A percentile compares a stretch with the other conserved stretches of the same genome.
phyloP scores from a whole-genome alignment of 2,329 filamentous ascomycete genomes.

The Phaeomoniella chlamydospora region DNA sequence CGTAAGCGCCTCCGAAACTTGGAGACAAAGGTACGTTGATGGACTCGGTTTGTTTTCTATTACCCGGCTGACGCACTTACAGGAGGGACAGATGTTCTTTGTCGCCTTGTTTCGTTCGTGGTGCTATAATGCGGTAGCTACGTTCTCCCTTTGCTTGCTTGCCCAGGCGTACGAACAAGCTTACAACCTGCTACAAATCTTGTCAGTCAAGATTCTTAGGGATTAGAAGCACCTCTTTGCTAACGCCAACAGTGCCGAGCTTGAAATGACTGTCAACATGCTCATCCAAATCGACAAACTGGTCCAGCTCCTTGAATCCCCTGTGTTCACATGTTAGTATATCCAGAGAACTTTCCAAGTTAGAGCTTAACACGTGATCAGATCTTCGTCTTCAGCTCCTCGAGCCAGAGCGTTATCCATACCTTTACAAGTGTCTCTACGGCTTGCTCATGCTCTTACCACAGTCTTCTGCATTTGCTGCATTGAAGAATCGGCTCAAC shows the following conservation, averaged over 20 bases:
- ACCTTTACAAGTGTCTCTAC: slow-evolving; percentile 95
- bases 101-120: slow-evolving; percentile 88
- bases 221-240: slow-evolving; percentile 11
- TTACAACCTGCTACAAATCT: slow-evolving; percentile 88
- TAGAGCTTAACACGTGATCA: slow-evolving; percentile 21
- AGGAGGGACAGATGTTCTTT: slow-evolving; percentile 93
- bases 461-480: slow-evolving; percentile 92
- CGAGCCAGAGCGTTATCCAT: slow-evolving; percentile 87
- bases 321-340: slow-evolving; percentile 82
- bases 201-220: slow-evolving; percentile 40
- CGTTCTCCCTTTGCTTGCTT: slow-evolving; percentile 86
- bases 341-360: neutral
- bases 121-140: slow-evolving; percentile 97
- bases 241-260: slow-evolving; percentile 54
- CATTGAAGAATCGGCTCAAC: slow-evolving; percentile 89
- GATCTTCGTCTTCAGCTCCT: slow-evolving; percentile 88
- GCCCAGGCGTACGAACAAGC: slow-evolving; percentile 97
- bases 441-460: slow-evolving; percentile 96
- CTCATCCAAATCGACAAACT: slow-evolving; percentile 98
- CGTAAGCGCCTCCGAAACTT: slow-evolving; percentile 80
- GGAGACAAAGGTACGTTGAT: slow-evolving; percentile 57
- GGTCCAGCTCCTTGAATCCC: slow-evolving; percentile 89
- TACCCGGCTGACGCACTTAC: slow-evolving; percentile 8
- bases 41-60: neutral
- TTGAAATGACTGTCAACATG: slow-evolving; percentile 98